phyloP scores from a whole-genome alignment of 768 basidiomycete species.

The Mycena vitilis region DNA sequence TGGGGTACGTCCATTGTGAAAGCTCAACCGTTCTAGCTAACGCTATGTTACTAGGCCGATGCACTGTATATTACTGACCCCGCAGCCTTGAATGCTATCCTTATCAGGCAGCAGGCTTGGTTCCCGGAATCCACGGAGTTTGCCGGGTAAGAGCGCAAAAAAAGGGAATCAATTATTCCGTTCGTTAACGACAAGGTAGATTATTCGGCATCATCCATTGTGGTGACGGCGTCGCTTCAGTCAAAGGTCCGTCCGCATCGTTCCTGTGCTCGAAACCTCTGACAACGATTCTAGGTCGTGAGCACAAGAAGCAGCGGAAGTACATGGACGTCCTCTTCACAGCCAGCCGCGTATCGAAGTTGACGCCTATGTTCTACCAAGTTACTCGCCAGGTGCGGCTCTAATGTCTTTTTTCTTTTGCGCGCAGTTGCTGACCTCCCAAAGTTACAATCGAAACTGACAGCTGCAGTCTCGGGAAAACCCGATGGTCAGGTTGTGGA shows the following conservation, averaged over 20 bases:
- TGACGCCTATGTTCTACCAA: constrained; percentile 41
- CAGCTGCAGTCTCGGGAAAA: constrained; percentile 5
- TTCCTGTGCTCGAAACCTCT: neutral
- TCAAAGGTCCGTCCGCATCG: constrained; percentile 33
- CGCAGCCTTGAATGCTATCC: constrained; percentile 39
- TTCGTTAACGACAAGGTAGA: constrained; percentile 10
- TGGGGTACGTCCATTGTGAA: constrained; percentile 24
- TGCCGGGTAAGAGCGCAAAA: constrained; percentile 32
- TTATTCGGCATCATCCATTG: constrained; percentile 39
- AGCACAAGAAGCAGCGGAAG: constrained; percentile 34
- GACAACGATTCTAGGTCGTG: constrained; percentile 20
- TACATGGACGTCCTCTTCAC: constrained; percentile 41
- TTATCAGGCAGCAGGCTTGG: constrained; percentile 37
- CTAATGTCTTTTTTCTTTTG: neutral
- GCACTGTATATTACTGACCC: constrained; percentile 44
- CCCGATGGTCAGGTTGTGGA: constrained; percentile 30
- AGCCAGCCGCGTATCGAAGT: constrained; percentile 38
- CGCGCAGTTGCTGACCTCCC: neutral
- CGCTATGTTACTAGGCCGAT: constrained; percentile 28
- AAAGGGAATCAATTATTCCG: too few species aligned
- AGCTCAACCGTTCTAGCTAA: neutral
- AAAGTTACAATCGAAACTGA: constrained; percentile 20
- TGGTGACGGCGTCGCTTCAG: constrained; percentile 42
- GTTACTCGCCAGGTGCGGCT: constrained; percentile 38
- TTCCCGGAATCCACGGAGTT: constrained; percentile 44